These are phyloP conservation scores for Dryas drummondii DNA, from an alignment of 306 rosid genomes.

Conservation along the genomic window DNA sequence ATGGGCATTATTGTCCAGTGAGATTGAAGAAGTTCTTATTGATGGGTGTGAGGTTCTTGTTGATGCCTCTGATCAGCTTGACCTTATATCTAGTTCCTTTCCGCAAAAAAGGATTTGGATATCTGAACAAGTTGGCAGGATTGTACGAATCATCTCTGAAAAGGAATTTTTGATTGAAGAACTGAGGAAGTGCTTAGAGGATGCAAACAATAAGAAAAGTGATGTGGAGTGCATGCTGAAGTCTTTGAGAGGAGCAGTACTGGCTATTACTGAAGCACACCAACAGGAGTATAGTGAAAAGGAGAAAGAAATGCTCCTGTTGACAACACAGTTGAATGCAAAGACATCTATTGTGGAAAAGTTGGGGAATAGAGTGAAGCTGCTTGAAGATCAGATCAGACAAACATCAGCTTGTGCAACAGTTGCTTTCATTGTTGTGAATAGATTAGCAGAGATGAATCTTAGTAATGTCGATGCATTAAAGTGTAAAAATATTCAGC, in stretches of 20 bases:
- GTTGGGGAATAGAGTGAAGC: slow-evolving; percentile 49
- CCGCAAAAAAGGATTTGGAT: slow-evolving; percentile 90
- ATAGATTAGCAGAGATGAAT: slow-evolving; percentile 70
- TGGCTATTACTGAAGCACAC: slow-evolving; percentile 80
- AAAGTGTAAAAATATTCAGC: slow-evolving; percentile 43
- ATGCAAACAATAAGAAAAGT: slow-evolving; percentile 76
- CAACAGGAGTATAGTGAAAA: slow-evolving; percentile 65
- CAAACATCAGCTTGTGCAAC: slow-evolving; percentile 71
- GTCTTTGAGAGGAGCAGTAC: slow-evolving; percentile 82
- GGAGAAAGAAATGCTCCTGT: slow-evolving; percentile 54
- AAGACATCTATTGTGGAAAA: slow-evolving; percentile 40
- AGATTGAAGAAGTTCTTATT: slow-evolving; percentile 76
- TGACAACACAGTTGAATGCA: slow-evolving; percentile 51
- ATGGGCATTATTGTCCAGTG: slow-evolving; percentile 64
- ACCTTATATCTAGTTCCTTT: slow-evolving; percentile 60
- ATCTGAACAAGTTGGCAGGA: slow-evolving; percentile 76
- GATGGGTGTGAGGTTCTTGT: slow-evolving; percentile 66
- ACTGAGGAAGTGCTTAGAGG: slow-evolving; percentile 74
- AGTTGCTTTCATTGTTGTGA: slow-evolving; percentile 66
- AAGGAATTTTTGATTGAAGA: slow-evolving; percentile 81
- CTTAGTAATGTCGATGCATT: slow-evolving; percentile 45
- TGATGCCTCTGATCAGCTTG: slow-evolving; percentile 69
- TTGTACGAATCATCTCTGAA: slow-evolving; percentile 59
- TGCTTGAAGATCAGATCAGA: slow-evolving; percentile 50
- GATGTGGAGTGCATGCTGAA: slow-evolving; percentile 86